Conservation (phyloP, 148 eudicot species). For the Arctostaphylos glauca region DNA sequence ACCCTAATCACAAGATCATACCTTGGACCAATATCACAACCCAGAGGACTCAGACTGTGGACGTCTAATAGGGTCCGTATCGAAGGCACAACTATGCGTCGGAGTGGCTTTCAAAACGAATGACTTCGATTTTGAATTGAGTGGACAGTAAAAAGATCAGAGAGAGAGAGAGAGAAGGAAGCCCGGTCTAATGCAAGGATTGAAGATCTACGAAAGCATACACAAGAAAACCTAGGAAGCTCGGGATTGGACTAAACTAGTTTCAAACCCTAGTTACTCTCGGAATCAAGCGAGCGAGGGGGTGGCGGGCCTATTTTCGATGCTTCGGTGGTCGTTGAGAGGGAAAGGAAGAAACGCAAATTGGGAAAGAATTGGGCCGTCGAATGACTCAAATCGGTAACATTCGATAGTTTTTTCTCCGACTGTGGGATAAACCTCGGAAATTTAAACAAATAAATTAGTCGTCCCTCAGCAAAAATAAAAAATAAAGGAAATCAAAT, state of each 20-base stretch:
- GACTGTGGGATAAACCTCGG: too few species aligned
- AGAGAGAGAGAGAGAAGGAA: not conserved
- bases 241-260: not conserved
- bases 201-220: not conserved
- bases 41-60: not conserved
- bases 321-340: conserved; percentile 2
- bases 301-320: not conserved
- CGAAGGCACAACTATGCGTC: not conserved
- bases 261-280: conserved; percentile 8
- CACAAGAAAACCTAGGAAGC: not conserved
- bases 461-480: too few species aligned
- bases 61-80: not conserved
- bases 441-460: too few species aligned
- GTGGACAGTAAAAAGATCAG: not conserved
- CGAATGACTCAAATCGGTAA: too few species aligned
- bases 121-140: conserved; percentile 3
- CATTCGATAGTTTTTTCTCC: too few species aligned
- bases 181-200: not conserved
- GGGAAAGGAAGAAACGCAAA: not conserved
- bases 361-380: too few species aligned
- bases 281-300: conserved; percentile 6
- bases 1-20: conserved; percentile 13
- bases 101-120: conserved; percentile 4
- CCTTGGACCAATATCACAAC: conserved; percentile 3
- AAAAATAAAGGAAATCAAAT: too few species aligned